A percentile compares a stretch with the other conserved stretches of the same genome.
These are phyloP conservation scores for Akanthomyces lecanii DNA, from an alignment of 2,329 filamentous ascomycete genomes.

Conservation along the genomic window DNA sequence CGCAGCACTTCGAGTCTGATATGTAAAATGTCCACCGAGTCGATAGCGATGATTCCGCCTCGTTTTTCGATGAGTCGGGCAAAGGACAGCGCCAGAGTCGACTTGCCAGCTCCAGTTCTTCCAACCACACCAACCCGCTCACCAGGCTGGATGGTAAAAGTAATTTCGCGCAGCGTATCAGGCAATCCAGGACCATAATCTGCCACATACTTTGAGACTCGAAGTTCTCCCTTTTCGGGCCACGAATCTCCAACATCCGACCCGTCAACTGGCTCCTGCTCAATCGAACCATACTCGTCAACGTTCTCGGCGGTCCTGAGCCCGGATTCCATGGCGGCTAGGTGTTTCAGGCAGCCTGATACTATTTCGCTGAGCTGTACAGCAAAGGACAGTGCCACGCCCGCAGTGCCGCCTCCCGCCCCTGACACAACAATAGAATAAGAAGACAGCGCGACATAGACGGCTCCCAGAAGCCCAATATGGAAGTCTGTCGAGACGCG, in stretches of 20 bases:
- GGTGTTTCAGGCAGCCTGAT: conserved; percentile 56
- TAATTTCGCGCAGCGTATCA: conserved; percentile 60
- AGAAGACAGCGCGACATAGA: conserved; percentile 58
- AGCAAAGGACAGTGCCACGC: conserved; percentile 64
- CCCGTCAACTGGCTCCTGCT: conserved; percentile 57
- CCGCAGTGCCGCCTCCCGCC: conserved; percentile 61
- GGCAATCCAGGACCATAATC: conserved; percentile 62
- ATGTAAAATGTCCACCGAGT: conserved; percentile 45
- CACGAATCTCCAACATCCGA: conserved; percentile 57
- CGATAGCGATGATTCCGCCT: neutral
- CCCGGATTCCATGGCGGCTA: conserved; percentile 62
- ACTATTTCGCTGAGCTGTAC: conserved; percentile 57
- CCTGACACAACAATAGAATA: conserved; percentile 52
- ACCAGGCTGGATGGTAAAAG: conserved; percentile 55
- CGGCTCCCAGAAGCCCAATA: conserved; percentile 58
- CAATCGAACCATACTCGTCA: conserved; percentile 62
- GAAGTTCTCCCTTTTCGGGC: conserved; percentile 63
- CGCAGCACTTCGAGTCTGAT: conserved; percentile 62
- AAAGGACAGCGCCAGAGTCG: neutral
- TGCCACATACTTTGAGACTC: conserved; percentile 61
- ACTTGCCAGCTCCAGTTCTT: conserved; percentile 8
- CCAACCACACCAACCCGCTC: conserved; percentile 47
- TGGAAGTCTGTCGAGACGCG: conserved; percentile 67
- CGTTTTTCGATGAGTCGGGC: neutral
- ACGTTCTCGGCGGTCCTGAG: conserved; percentile 68